Evolutionary conservation across 768 basidiomycete genomes (phyloP).

Genomic region (Sistotremastrum niveocremeum): DNA sequence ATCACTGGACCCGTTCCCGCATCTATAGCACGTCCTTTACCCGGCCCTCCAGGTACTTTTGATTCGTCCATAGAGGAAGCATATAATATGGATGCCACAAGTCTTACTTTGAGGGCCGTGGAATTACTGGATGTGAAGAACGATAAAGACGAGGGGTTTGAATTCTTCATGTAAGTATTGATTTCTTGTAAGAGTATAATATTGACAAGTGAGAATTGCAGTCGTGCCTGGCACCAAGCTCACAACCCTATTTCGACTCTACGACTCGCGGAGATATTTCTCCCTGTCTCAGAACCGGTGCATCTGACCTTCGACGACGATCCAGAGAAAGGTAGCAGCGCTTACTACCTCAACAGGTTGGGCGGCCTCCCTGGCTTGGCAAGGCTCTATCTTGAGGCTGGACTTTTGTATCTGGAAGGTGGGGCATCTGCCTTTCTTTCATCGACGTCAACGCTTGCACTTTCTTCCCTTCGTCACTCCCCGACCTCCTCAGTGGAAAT

Average conservation of each 20-base stretch:
- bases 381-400: constrained; percentile 65
- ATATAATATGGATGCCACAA: constrained; percentile 82
- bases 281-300: constrained; percentile 27
- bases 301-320: constrained; percentile 16
- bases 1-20: constrained; percentile 64
- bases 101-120: constrained; percentile 54
- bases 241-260: constrained; percentile 65
- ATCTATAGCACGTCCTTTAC: constrained; percentile 36
- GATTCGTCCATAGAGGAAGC: constrained; percentile 31
- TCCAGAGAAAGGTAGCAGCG: constrained; percentile 21
- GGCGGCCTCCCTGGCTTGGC: constrained; percentile 58
- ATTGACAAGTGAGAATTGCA: constrained; percentile 15
- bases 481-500: constrained; percentile 30
- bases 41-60: constrained; percentile 35
- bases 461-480: constrained; percentile 57
- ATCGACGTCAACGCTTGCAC: constrained; percentile 52
- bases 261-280: constrained; percentile 60
- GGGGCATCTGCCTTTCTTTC: constrained; percentile 58
- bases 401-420: constrained; percentile 71
- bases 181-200: background rate
- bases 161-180: constrained; percentile 56
- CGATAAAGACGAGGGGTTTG: constrained; percentile 66
- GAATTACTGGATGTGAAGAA: constrained; percentile 65
- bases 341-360: constrained; percentile 52
- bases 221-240: constrained; percentile 73